These are phyloP conservation scores for Annulohypoxylon nitens DNA, from an alignment of 495 filamentous ascomycete species.

Conservation along the genomic window DNA sequence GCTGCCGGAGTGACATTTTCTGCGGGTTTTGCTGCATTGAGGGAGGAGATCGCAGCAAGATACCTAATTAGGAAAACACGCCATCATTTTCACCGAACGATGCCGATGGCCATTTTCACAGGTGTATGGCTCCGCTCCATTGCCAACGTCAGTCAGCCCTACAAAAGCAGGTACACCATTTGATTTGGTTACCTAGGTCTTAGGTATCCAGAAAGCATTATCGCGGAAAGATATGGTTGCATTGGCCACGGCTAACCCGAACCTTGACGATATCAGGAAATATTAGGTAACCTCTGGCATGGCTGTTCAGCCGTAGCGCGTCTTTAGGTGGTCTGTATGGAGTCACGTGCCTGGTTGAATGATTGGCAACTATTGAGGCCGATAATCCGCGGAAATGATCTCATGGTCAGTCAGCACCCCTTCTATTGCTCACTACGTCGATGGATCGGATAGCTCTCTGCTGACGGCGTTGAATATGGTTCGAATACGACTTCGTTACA, in stretches of 20 bases:
- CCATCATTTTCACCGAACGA: not conserved
- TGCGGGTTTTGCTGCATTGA: not conserved
- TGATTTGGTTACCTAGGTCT: too few species aligned
- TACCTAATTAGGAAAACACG: constrained; percentile 17
- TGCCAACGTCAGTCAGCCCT: not conserved
- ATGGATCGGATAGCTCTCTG: not conserved
- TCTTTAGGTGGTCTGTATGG: too few species aligned
- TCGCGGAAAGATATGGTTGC: too few species aligned
- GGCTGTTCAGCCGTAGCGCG: too few species aligned
- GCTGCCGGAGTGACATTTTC: not conserved
- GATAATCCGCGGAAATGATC: not conserved
- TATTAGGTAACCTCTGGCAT: not conserved
- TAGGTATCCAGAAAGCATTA: too few species aligned
- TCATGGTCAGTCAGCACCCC: not conserved
- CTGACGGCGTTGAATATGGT: not conserved
- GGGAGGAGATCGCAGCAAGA: constrained; percentile 15
- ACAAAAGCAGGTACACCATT: too few species aligned
- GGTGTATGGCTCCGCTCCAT: not conserved
- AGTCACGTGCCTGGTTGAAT: too few species aligned
- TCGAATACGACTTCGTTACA: not conserved
- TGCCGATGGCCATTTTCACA: not conserved
- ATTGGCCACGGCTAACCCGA: not conserved
- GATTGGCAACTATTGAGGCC: too few species aligned
- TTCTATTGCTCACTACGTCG: not conserved
- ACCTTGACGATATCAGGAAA: not conserved